Evolutionary conservation across 208 protist genomes (phyloP).

Genomic region (Strigomonas culicis): DNA sequence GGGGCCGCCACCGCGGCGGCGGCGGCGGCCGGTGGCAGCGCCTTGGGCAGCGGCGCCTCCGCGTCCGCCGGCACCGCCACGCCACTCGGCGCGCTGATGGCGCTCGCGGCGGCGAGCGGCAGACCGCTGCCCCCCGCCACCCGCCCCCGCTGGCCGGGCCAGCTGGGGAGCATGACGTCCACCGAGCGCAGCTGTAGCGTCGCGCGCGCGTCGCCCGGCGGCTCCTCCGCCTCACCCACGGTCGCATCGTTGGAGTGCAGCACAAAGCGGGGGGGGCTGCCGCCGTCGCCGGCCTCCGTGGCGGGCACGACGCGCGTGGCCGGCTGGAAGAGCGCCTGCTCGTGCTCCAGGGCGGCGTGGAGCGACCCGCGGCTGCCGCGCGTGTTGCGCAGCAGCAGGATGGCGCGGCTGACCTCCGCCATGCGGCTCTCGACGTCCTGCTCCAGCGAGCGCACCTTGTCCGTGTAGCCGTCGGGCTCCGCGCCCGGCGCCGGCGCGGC

Average conservation of each 20-base stretch:
- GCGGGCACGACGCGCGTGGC: background rate
- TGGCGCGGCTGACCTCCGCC: conserved; percentile 77
- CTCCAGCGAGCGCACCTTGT: conserved; percentile 58
- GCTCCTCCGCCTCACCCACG: too few species aligned
- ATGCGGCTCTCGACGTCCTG: conserved; percentile 84
- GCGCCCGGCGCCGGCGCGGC: background rate
- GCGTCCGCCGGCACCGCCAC: background rate
- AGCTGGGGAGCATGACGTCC: conserved; percentile 4
- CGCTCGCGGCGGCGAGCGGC: background rate
- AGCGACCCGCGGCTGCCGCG: background rate
- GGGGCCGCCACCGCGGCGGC: background rate
- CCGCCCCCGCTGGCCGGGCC: too few species aligned
- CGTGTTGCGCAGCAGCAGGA: conserved; percentile 44
- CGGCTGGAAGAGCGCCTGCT: background rate
- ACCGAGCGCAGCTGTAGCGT: background rate
- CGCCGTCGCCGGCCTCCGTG: conserved; percentile 6
- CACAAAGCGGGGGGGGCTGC: too few species aligned
- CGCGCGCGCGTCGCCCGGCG: background rate
- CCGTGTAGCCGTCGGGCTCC: conserved; percentile 41
- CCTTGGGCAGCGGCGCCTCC: background rate
- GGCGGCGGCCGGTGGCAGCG: background rate
- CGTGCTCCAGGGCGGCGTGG: background rate
- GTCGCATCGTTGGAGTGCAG: too few species aligned
- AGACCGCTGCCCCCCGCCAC: too few species aligned
- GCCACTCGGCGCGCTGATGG: background rate